Evolutionary conservation across 169 alveolate species (phyloP), one percentile per base, ranked within the genome.

Genomic region (Plasmodium yoelii): DNA sequence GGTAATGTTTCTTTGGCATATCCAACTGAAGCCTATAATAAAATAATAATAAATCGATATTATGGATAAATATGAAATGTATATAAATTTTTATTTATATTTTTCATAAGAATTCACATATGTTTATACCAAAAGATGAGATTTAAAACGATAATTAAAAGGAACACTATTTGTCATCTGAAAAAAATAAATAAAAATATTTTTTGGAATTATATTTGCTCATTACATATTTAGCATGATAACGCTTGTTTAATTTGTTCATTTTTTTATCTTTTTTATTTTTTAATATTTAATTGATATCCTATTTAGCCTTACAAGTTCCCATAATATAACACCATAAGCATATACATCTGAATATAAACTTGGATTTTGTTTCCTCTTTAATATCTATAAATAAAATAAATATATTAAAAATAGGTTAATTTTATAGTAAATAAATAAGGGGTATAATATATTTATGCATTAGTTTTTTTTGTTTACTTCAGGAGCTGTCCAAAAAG

Each of bases 401-500:
- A 55, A 46, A 69, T 47, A 69, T 67, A 13, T 67, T 67, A 15
- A 5, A 13, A 22, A n/a, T 53, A 46, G 34, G n/a, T 18, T 12
- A 19, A n/a, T 69, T 44, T 44, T 47, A 34, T 8, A 19, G 63
- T 28, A 19, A 28, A 28, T 28, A 28, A 34, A 34, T 34, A 34
- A 34, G 6, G 0, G 42, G 42, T 34, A 34, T 5, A 3, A 34
- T 0, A 34, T 3, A 34, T 34, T 34, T 34, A 6, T 24, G 59
- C 1, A 15, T 69, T 42, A 1, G n/a, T 69, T 18, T 47, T 39
- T 42, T 67, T 67, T 67, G 1, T 67, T 67, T 10, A 80, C 90
- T 51, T 80, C 90, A 18, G 90, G 90, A 1, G 90, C 67, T 19
- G 90, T 80, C 90, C 90, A 80, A 34, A 53, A 80, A 18, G 15